These are phyloP conservation scores for Nakazawaea pomicola DNA, from an alignment of 805 yeast genomes.

Conservation along the genomic window DNA sequence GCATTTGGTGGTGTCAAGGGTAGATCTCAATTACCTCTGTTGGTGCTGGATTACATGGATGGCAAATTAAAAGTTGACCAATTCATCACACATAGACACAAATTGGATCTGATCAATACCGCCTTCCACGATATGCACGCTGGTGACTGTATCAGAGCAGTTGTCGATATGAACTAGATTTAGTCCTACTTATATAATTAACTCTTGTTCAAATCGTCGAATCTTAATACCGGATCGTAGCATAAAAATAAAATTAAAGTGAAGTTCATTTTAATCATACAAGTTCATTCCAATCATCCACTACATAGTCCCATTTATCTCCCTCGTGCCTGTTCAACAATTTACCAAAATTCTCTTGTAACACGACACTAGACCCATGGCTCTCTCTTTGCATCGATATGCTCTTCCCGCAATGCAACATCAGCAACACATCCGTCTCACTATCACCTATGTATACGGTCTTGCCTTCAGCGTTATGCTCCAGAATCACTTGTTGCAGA, in stretches of 20 bases:
- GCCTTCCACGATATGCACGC: slow-evolving; percentile 95
- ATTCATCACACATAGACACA: slow-evolving; percentile 87
- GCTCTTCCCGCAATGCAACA: slow-evolving; percentile 43
- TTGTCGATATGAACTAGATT: slow-evolving; percentile 39
- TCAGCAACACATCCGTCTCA: slow-evolving; percentile 49
- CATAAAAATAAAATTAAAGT: neutral
- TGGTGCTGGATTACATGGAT: slow-evolving; percentile 77
- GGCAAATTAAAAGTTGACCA: slow-evolving; percentile 89
- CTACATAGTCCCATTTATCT: slow-evolving; percentile 8
- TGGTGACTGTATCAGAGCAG: slow-evolving; percentile 94
- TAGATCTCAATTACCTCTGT: slow-evolving; percentile 87
- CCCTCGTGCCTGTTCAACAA: neutral
- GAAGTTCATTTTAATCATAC: slow-evolving; percentile 10
- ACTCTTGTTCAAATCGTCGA: too few species aligned
- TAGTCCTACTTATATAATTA: neutral
- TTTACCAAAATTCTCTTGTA: slow-evolving; percentile 1
- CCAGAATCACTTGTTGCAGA: slow-evolving; percentile 18
- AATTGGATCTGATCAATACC: slow-evolving; percentile 69
- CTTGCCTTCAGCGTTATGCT: slow-evolving; percentile 14
- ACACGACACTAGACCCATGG: slow-evolving; percentile 1
- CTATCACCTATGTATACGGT: slow-evolving; percentile 59
- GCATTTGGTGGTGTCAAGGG: slow-evolving; percentile 99
- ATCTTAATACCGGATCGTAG: too few species aligned
- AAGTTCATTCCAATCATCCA: slow-evolving; percentile 19
- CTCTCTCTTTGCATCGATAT: slow-evolving; percentile 35